Conservation (phyloP, 2,329 filamentous ascomycete genomes). For the Lizonia empirigonia region DNA sequence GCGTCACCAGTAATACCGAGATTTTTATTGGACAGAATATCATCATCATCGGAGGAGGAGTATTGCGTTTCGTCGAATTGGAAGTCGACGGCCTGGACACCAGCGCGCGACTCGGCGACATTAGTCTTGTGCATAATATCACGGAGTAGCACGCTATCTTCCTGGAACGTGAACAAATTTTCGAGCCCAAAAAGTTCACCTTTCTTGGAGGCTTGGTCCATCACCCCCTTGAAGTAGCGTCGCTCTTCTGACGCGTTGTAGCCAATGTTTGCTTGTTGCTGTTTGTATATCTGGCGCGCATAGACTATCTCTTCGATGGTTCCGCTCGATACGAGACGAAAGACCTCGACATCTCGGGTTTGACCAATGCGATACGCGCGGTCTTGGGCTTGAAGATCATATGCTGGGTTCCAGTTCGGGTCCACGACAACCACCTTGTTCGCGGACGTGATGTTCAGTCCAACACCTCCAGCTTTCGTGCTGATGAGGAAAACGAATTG, state of each 20-base stretch:
- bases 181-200: conserved; percentile 91
- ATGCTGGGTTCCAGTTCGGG: conserved; percentile 96
- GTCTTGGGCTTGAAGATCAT: conserved; percentile 95
- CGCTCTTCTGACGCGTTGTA: conserved; percentile 92
- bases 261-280: conserved; percentile 97
- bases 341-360: conserved; percentile 90
- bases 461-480: conserved; percentile 89
- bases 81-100: conserved; percentile 78
- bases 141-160: conserved; percentile 79
- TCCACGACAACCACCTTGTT: conserved; percentile 98
- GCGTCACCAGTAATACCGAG: conserved; percentile 30
- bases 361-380: conserved; percentile 96
- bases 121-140: conserved; percentile 99
- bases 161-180: conserved; percentile 85
- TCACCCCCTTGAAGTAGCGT: conserved; percentile 93
- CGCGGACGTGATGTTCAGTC: conserved; percentile 93
- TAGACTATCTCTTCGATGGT: conserved; percentile 98
- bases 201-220: conserved; percentile 79
- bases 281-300: conserved; percentile 96
- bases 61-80: conserved; percentile 53
- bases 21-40: conserved; percentile 34
- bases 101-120: conserved; percentile 87
- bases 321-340: conserved; percentile 85
- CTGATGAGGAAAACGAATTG: conserved; percentile 97
- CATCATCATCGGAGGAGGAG: conserved; percentile 32